Percentiles rank a stretch among this genome's conserved stretches.
phyloP scores from a whole-genome alignment of 306 rosid species.

The Sicyos baderoa region DNA sequence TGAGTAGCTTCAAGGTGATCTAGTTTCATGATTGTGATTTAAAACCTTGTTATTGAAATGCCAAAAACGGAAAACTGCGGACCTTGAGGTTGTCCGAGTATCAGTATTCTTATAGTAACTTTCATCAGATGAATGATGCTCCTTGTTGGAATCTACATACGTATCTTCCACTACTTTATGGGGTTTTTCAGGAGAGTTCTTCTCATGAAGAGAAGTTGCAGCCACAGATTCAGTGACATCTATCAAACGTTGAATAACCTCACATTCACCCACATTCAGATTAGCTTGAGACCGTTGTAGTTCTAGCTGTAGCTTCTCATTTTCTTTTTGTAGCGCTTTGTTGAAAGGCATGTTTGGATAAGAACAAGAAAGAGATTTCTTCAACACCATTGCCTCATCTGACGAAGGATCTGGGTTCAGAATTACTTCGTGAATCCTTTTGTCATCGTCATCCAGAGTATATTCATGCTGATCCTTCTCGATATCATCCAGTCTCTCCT shows the following conservation, averaged over 20 bases:
- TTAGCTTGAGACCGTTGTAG: slow-evolving; percentile 77
- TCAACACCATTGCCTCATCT: slow-evolving; percentile 58
- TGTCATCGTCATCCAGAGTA: slow-evolving; percentile 94
- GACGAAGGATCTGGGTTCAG: slow-evolving; percentile 75
- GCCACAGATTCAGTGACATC: slow-evolving; percentile 79
- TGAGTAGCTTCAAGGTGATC: not conserved
- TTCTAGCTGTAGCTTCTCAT: slow-evolving; percentile 86
- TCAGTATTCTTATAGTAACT: slow-evolving; percentile 38
- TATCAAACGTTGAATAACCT: slow-evolving; percentile 82
- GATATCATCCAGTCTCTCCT: slow-evolving; percentile 91
- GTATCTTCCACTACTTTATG: slow-evolving; percentile 47
- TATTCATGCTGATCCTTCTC: slow-evolving; percentile 88
- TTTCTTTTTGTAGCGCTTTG: slow-evolving; percentile 76
- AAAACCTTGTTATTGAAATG: not conserved
- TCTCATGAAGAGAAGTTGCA: slow-evolving; percentile 44
- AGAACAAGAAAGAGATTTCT: slow-evolving; percentile 89
- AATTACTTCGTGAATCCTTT: slow-evolving; percentile 70
- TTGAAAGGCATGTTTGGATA: slow-evolving; percentile 79
- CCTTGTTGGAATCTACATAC: slow-evolving; percentile 39
- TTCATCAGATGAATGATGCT: slow-evolving; percentile 48
- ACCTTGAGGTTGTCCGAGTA: slow-evolving; percentile 47
- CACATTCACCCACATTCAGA: slow-evolving; percentile 74
- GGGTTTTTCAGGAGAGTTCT: slow-evolving; percentile 43
- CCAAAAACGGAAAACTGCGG: slow-evolving; percentile 14
- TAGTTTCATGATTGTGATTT: not conserved